Percentiles rank a stretch among this genome's conserved stretches.
These are phyloP conservation scores for Acanthochlamys bracteata DNA, from an alignment of 106 monocot species.

Conservation along the genomic window DNA sequence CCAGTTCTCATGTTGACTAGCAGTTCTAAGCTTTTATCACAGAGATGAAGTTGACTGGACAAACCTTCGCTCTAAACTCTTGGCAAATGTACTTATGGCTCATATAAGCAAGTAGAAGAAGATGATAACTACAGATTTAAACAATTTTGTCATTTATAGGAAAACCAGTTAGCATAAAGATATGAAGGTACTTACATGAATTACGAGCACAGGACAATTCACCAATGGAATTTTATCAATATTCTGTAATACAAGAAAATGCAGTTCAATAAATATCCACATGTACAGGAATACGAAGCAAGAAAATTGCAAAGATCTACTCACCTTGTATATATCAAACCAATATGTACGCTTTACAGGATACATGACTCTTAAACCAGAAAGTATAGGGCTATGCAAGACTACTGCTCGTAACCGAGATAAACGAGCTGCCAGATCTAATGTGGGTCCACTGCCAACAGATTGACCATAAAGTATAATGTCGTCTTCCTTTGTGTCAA, in stretches of 20 bases:
- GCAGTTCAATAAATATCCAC: not conserved
- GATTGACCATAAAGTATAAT: slow-evolving; percentile 48
- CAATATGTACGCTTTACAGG: slow-evolving; percentile 44
- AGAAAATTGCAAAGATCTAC: not conserved
- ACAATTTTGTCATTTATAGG: not conserved
- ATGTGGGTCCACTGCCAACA: slow-evolving; percentile 48
- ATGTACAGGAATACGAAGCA: too few species aligned
- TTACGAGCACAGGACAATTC: slow-evolving; percentile 16
- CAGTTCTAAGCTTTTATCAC: too few species aligned
- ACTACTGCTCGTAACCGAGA: slow-evolving; percentile 32
- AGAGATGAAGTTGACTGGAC: too few species aligned
- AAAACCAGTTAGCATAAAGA: not conserved
- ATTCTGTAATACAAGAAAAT: slow-evolving; percentile 5
- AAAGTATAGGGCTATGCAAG: slow-evolving; percentile 41
- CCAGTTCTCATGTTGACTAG: too few species aligned
- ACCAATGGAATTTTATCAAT: slow-evolving; percentile 16
- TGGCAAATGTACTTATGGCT: too few species aligned
- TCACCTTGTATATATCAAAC: slow-evolving; percentile 53
- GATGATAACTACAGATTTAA: not conserved
- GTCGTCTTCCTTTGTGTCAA: slow-evolving; percentile 33
- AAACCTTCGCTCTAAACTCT: too few species aligned
- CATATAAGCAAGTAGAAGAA: too few species aligned
- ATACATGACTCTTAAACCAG: slow-evolving; percentile 45
- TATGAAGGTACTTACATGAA: slow-evolving; percentile 10
- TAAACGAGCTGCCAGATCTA: slow-evolving; percentile 36